These are phyloP conservation scores for Rhynchosporium secalis DNA, from an alignment of 2,329 filamentous ascomycete species.

Conservation along the genomic window DNA sequence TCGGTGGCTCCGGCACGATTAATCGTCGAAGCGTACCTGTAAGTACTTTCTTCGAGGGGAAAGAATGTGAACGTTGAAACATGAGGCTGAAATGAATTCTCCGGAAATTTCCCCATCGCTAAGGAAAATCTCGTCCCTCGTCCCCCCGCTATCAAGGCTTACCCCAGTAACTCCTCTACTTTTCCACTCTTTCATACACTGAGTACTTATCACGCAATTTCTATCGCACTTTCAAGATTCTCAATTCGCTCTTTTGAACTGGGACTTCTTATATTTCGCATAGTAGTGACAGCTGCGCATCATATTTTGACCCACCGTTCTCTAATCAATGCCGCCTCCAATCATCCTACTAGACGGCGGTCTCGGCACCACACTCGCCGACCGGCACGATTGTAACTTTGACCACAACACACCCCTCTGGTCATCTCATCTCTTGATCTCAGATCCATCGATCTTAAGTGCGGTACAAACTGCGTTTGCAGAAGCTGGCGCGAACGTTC, in stretches of 20 bases:
- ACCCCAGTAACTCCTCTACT: constrained; percentile 10
- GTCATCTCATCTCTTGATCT: constrained; percentile 66
- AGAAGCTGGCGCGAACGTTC: constrained; percentile 58
- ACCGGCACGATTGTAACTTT: constrained; percentile 56
- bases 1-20: too few species aligned
- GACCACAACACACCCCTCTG: constrained; percentile 58
- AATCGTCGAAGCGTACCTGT: too few species aligned
- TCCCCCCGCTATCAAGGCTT: constrained; percentile 8
- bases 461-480: constrained; percentile 38
- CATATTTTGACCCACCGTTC: not conserved
- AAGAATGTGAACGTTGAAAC: not conserved
- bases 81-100: not conserved
- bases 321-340: constrained; percentile 5
- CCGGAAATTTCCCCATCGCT: constrained; percentile 7
- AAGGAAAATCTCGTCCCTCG: constrained; percentile 8
- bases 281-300: too few species aligned
- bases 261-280: too few species aligned
- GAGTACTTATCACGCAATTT: too few species aligned
- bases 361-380: constrained; percentile 65
- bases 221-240: too few species aligned
- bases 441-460: constrained; percentile 29
- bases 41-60: too few species aligned
- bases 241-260: too few species aligned
- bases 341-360: constrained; percentile 63
- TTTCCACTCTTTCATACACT: not conserved